Base-by-base conservation (phyloP, 2,329 filamentous ascomycete species). In the Paraphoma chrysanthemicola region DNA sequence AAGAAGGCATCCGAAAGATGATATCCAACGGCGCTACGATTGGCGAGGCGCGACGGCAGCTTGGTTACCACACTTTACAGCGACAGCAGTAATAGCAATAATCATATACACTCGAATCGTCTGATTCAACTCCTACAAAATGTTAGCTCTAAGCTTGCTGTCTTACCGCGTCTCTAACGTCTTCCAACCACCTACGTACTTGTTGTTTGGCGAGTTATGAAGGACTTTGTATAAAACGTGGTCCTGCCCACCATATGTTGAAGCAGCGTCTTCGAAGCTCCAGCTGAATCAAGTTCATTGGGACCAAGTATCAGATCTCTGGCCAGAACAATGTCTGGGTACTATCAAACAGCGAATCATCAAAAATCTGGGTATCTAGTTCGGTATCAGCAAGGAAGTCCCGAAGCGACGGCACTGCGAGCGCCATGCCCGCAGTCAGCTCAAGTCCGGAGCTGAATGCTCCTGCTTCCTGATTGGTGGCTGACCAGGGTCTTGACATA, bases 341-440 rank as follows among this genome's bases (percentile, higher is more conserved):
- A 11, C n/a, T 44, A 43, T 60, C 54, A 18, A 57, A 66, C 1
- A 45, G 53, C 9, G 56, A 53, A n/a, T 62, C 63, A 10, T 63
- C 54, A 16, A 62, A 57, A 7, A 48, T 49, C 30, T 51, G 51
- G 31, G 62, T 55, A 14, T 58, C 51, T 14, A 64, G 44, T 38
- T 63, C 53, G 4, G 56, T 60, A 30, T 66, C 60, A 14, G 63
- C 54, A 31, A 63, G 38, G 18, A 66, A 64, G 14, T 62, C 60
- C 42, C 59, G 56, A 5, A 66, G 44, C 10, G 54, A 63, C 10
- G 60, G 63, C 11, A 62, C 58, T 16, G 60, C 58, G 39, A 66
- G 53, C 28, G 58, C 58, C 63, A 66, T 65, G 4, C 62, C 60
- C 6, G 62, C 62, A 12, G 48, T 45, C 17, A 53, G 23, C 17